Evolutionary conservation across 805 yeast genomes (phyloP).

Genomic region (Cyberlindnera lachancei): DNA sequence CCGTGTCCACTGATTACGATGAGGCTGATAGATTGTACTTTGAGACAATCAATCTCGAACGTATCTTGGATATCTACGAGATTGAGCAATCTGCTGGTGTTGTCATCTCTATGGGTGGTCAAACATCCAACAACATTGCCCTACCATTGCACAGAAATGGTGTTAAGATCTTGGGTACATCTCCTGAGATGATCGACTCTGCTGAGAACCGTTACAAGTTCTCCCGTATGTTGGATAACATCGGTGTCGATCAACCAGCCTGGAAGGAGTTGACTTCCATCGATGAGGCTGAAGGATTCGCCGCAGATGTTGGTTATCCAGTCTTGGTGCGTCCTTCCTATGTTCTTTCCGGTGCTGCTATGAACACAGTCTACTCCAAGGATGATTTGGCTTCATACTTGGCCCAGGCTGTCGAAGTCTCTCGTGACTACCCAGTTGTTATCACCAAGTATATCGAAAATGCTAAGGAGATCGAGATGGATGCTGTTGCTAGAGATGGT

Average conservation of each 20-base stretch:
- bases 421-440: slow-evolving; percentile 97
- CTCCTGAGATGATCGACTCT: slow-evolving; percentile 96
- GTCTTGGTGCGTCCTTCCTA: slow-evolving; percentile 96
- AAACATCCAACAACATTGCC: slow-evolving; percentile 95
- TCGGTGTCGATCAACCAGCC: slow-evolving; percentile 98
- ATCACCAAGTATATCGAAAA: slow-evolving; percentile 94
- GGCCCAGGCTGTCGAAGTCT: slow-evolving; percentile 93
- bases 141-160: slow-evolving; percentile 86
- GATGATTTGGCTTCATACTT: slow-evolving; percentile 84
- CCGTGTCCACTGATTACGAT: slow-evolving; percentile 97
- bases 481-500: slow-evolving; percentile 95
- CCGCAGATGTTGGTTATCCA: slow-evolving; percentile 86
- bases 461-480: slow-evolving; percentile 98
- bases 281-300: slow-evolving; percentile 87
- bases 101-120: slow-evolving; percentile 97
- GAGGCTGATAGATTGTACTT: slow-evolving; percentile 96
- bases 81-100: slow-evolving; percentile 88
- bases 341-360: slow-evolving; percentile 97
- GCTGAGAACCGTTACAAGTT: slow-evolving; percentile 98
- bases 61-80: slow-evolving; percentile 92
- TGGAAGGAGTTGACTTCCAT: slow-evolving; percentile 96
- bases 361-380: slow-evolving; percentile 90
- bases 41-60: slow-evolving; percentile 89
- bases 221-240: slow-evolving; percentile 92
- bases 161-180: slow-evolving; percentile 92